Evolutionary conservation across 2,329 filamentous ascomycete species (phyloP).

Genomic region (Cadophora gregata): DNA sequence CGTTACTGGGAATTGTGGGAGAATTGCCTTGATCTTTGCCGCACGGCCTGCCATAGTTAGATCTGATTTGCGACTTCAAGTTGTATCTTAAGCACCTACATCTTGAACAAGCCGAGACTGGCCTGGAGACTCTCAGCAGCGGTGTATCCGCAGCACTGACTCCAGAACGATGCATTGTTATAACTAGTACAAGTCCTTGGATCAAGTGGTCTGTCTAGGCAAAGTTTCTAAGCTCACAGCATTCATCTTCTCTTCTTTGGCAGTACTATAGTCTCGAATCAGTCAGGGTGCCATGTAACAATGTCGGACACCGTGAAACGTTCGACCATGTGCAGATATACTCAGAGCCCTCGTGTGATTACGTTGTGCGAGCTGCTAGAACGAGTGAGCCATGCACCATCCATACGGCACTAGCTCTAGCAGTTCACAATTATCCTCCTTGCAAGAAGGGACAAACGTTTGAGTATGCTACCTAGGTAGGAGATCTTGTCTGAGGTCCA

Average conservation of each 20-base stretch:
- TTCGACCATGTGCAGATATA: background rate
- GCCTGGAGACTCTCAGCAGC: conserved; percentile 74
- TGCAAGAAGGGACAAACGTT: background rate
- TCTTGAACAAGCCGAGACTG: conserved; percentile 80
- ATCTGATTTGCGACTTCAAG: background rate
- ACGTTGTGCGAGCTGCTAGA: background rate
- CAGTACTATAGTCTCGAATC: background rate
- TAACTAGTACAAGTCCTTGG: background rate
- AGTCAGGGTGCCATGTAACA: background rate
- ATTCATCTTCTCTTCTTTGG: background rate
- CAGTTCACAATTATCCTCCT: background rate
- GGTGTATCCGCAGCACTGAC: conserved; percentile 51
- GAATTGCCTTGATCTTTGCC: conserved; percentile 83
- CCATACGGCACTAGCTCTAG: background rate
- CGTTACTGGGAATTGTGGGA: background rate
- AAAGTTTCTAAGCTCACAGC: background rate
- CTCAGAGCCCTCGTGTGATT: background rate
- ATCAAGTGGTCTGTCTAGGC: conserved; percentile 2
- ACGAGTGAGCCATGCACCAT: background rate
- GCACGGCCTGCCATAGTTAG: conserved; percentile 62
- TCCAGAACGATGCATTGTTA: conserved; percentile 21
- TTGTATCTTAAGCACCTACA: conserved; percentile 54
- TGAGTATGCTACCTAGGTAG: background rate
- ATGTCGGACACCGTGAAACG: background rate
- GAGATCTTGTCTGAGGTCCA: background rate